A percentile compares a stretch with the other conserved stretches of the same genome.
Evolutionary conservation across 192 early-diverging fungal species (phyloP).

Genomic region (Entomortierella parvispora): DNA sequence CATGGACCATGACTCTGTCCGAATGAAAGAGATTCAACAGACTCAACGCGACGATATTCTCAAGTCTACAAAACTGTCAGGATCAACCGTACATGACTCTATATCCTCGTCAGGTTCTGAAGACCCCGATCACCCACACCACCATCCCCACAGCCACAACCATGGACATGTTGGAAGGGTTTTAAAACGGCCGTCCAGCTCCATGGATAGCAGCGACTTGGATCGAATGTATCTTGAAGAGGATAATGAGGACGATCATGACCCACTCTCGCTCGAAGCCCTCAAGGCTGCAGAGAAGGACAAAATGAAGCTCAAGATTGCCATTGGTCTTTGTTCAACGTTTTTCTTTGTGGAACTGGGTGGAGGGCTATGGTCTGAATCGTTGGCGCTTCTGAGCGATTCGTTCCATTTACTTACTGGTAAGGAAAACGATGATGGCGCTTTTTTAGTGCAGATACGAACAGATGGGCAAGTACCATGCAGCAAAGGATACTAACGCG

Average conservation of each 20-base stretch:
- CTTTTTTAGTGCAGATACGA: background rate
- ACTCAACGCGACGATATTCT: constrained; percentile 9
- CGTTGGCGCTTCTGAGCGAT: constrained; percentile 81
- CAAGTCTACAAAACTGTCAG: constrained; percentile 27
- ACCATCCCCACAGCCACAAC: constrained; percentile 3
- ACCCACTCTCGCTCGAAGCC: constrained; percentile 12
- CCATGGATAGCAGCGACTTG: background rate
- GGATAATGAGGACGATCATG: constrained; percentile 17
- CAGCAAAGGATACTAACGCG: no score
- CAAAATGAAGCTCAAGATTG: constrained; percentile 63
- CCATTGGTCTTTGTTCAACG: constrained; percentile 61
- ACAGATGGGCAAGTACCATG: background rate
- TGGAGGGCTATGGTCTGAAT: constrained; percentile 68
- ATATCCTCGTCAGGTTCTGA: constrained; percentile 17
- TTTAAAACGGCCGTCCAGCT: background rate
- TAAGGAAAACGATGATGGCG: constrained; percentile 11
- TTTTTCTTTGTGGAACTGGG: constrained; percentile 75
- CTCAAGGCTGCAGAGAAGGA: constrained; percentile 29
- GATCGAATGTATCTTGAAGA: background rate
- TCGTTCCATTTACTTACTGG: constrained; percentile 80
- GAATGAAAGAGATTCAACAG: background rate
- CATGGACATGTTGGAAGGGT: background rate
- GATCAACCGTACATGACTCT: constrained; percentile 31
- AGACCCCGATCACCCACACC: background rate
- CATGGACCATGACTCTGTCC: constrained; percentile 1